Evolutionary conservation across 257 asterid species (phyloP).

Genomic region (Rhazya stricta): DNA sequence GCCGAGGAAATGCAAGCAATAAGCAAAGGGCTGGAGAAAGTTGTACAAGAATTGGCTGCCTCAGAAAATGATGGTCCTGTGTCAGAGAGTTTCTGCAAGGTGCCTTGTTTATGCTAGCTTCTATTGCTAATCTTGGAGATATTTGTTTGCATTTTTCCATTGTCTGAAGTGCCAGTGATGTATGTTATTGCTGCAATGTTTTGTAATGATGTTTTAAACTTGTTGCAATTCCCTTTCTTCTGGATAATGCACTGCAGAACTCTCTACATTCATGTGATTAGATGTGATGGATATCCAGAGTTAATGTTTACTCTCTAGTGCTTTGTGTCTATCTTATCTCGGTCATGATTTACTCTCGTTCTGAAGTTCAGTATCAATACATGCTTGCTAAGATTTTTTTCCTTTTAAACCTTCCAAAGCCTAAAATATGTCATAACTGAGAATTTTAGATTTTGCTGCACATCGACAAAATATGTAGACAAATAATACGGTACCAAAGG

Average conservation of each 20-base stretch:
- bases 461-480: background rate
- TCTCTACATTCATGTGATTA: background rate
- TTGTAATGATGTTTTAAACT: background rate
- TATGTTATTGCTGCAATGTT: background rate
- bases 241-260: background rate
- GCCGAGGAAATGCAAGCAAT: slow-evolving; percentile 93
- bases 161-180: background rate
- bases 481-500: too few relatives aligned
- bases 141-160: background rate
- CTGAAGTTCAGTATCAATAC: background rate
- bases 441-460: background rate
- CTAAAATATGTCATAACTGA: background rate
- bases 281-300: background rate
- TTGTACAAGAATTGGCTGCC: slow-evolving; percentile 57
- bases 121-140: background rate
- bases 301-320: background rate
- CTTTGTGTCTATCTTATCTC: background rate
- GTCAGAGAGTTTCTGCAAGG: slow-evolving; percentile 64
- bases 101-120: slow-evolving; percentile 17
- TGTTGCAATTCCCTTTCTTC: background rate
- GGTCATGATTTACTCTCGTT: background rate
- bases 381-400: too few relatives aligned
- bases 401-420: background rate
- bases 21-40: slow-evolving; percentile 69
- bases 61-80: slow-evolving; percentile 70